Evolutionary conservation across 139 green algal genomes (phyloP), one percentile per base, ranked within the genome.

Genomic region (Volvox africanus): DNA sequence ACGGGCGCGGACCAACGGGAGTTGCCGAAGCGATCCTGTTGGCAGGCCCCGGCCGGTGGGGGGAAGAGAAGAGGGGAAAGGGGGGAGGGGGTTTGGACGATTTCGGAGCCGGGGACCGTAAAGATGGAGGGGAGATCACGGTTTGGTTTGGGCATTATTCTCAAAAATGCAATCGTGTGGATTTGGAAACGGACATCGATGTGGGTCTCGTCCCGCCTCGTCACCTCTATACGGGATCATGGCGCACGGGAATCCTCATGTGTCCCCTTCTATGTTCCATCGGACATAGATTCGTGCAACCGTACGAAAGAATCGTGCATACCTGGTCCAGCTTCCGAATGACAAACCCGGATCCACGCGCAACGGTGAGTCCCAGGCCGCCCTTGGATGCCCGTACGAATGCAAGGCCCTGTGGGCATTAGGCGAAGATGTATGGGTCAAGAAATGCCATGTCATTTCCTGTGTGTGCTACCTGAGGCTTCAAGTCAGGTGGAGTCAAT

Each of bases 301-400:
- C 11, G 65, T 73, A 73, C 65, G 65, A 69, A 17, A 26, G 62
- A 32, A 2, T 22, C 77, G 11, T 11, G n/a, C 67, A 1, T 24
- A 81, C 84, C 84, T 89, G 86, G 28, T 90, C 86, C 24, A 90
- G 86, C n/a, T 90, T 90, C 28, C 86, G 73, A 32, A 90, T 90
- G 19, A 90, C 86, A 32, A 90, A 90, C 14, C 86, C 86, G 13
- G 50, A 62, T 2, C 71, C 86, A 16, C 50, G 44, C 0, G 86
- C 86, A 11, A 83, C 22, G 6, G 86, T 90, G 18, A 90, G 12
- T 21, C 71, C 86, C 30, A 90, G 50, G 0, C 71, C 86, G 5
- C 86, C 86, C 44, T 90, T 90, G 71, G 44, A 5, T 16, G 61
- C 37, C 1, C 50, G 50, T 0, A 90, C 73, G 44, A 90, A 90